Evolutionary conservation across 1,139 yeast species (phyloP).

Genomic region (Scheffersomyces illinoinensis): DNA sequence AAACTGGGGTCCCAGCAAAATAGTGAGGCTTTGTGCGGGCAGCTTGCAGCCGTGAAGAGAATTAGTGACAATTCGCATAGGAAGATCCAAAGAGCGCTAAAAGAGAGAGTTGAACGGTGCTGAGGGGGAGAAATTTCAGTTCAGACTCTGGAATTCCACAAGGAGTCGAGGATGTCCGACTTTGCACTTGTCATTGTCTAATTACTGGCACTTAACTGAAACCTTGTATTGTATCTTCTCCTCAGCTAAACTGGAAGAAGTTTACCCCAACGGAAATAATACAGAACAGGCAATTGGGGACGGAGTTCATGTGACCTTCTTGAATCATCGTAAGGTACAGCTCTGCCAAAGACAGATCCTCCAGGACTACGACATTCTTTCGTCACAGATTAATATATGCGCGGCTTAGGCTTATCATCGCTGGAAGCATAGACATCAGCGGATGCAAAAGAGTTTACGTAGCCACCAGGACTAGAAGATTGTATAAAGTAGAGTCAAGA

Average conservation of each 20-base stretch:
- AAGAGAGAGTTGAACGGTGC: not conserved
- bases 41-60: not conserved
- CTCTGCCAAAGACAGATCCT: not conserved
- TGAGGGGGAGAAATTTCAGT: not conserved
- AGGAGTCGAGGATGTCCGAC: not conserved
- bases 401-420: not conserved
- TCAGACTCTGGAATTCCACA: not conserved
- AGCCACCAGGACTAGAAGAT: too few relatives aligned
- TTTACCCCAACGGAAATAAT: not conserved
- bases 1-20: too few relatives aligned
- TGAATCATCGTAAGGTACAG: not conserved
- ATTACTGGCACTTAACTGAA: not conserved
- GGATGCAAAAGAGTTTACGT: not conserved
- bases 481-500: too few relatives aligned
- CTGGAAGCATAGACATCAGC: not conserved
- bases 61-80: not conserved
- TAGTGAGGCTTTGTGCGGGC: not conserved
- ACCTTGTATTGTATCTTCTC: not conserved
- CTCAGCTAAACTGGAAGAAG: not conserved
- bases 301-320: not conserved
- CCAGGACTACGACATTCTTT: not conserved
- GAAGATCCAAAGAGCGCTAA: not conserved
- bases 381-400: not conserved
- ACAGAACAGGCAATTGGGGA: not conserved
- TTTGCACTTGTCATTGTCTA: not conserved